Conservation (phyloP, 2,329 filamentous ascomycete species). For the Monilinia laxa region DNA sequence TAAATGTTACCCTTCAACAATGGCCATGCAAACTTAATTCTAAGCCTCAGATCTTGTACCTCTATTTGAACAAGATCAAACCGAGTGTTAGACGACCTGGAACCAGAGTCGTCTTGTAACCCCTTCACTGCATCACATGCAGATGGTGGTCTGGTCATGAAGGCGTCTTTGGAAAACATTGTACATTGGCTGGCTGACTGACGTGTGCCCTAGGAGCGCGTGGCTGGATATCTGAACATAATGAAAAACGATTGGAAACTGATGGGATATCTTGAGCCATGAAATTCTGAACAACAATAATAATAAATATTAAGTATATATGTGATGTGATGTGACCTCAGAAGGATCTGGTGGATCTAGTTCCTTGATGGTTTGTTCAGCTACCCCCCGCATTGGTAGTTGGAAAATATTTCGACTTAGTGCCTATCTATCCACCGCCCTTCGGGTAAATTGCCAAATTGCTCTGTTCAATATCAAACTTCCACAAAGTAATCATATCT, state of each 20-base stretch:
- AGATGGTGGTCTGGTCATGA: neutral
- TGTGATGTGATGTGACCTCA: neutral
- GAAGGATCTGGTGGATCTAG: conserved; percentile 4
- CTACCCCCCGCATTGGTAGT: conserved; percentile 7
- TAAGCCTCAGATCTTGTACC: neutral
- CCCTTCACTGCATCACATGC: conserved; percentile 12
- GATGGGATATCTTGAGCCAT: neutral
- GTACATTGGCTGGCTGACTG: conserved; percentile 2
- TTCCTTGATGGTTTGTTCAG: neutral
- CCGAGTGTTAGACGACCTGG: neutral
- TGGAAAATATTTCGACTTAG: neutral
- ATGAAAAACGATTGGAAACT: neutral
- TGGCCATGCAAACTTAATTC: neutral
- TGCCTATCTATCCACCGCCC: neutral
- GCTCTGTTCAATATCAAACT: neutral
- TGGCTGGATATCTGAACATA: neutral
- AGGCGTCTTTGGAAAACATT: neutral
- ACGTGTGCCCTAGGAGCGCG: neutral
- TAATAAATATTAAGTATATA: neutral
- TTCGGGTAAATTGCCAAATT: neutral
- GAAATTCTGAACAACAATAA: neutral
- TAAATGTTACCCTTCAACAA: neutral
- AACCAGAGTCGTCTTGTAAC: neutral
- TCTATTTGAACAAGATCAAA: neutral
- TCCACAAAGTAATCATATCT: too few relatives aligned